Evolutionary conservation across 345 rosid genomes (phyloP).

Genomic region (Arabis alpina): DNA sequence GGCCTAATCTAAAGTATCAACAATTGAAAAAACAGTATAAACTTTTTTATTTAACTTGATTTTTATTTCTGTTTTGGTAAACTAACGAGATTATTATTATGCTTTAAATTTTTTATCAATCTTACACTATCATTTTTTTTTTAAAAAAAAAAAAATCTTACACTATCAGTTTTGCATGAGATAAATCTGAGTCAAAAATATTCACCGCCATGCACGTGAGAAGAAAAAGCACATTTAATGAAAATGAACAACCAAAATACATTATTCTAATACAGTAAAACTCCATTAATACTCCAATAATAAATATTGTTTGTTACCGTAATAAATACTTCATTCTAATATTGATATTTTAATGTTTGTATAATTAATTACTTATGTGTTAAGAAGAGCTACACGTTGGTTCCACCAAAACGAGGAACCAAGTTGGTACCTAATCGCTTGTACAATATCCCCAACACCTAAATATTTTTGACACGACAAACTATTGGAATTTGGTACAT

Average conservation of each 20-base stretch:
- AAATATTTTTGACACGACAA: slow-evolving; percentile 1
- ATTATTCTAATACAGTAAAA: too few relatives aligned
- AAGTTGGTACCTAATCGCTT: slow-evolving; percentile 34
- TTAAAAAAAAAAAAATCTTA: too few relatives aligned
- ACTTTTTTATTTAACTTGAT: neutral
- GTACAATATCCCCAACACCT: slow-evolving; percentile 21
- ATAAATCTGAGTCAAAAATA: slow-evolving; percentile 4
- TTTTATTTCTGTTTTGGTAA: neutral
- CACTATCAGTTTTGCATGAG: neutral
- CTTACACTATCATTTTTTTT: neutral
- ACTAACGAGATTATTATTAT: neutral
- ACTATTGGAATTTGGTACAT: slow-evolving; percentile 19
- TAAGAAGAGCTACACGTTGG: slow-evolving; percentile 30
- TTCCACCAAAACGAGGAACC: slow-evolving; percentile 32
- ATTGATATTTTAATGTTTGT: neutral
- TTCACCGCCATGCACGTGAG: slow-evolving; percentile 30
- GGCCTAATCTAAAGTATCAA: neutral
- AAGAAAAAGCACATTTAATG: slow-evolving; percentile 9
- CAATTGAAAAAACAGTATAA: neutral
- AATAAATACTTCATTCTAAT: slow-evolving; percentile 12
- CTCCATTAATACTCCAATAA: neutral
- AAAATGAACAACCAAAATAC: neutral
- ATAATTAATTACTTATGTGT: neutral
- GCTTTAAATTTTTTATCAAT: neutral
- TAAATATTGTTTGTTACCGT: neutral